These are phyloP conservation scores for Fusarium drepaniforme DNA, from an alignment of 2,329 filamentous ascomycete genomes.

Conservation along the genomic window DNA sequence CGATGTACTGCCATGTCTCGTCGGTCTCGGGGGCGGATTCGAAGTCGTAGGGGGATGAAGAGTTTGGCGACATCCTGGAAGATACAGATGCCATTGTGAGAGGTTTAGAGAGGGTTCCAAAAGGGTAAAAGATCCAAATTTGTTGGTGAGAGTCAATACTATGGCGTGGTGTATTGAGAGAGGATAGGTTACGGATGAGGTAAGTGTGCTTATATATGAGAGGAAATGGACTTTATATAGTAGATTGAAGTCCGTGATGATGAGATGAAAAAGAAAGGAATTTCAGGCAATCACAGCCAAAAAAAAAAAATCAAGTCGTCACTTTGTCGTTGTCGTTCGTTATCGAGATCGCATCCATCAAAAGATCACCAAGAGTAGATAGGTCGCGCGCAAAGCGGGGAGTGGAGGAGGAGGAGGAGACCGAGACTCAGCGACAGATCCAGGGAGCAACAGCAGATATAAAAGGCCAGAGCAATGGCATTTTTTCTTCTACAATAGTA, in stretches of 20 bases:
- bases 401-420: not conserved
- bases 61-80: constrained; percentile 54
- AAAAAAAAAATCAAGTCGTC: not conserved
- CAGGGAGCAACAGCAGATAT: constrained; percentile 19
- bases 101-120: not conserved
- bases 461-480: constrained; percentile 7
- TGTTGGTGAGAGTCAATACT: not conserved
- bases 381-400: not conserved
- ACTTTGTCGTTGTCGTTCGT: constrained; percentile 15
- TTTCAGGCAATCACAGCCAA: not conserved
- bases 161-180: not conserved
- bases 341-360: constrained; percentile 8
- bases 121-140: not conserved
- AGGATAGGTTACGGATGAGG: not conserved
- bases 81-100: constrained; percentile 54
- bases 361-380: not conserved
- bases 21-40: constrained; percentile 55
- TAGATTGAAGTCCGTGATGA: not conserved
- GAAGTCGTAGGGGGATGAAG: constrained; percentile 54
- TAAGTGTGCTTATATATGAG: not conserved
- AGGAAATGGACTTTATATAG: constrained; percentile 7
- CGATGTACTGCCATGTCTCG: constrained; percentile 60
- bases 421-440: constrained; percentile 8
- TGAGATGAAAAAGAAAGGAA: not conserved
- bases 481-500: not conserved